Percentiles rank a stretch among this genome's conserved stretches.
Evolutionary conservation across 495 filamentous ascomycete species (phyloP).

Genomic region (Oleoguttula mirabilis): DNA sequence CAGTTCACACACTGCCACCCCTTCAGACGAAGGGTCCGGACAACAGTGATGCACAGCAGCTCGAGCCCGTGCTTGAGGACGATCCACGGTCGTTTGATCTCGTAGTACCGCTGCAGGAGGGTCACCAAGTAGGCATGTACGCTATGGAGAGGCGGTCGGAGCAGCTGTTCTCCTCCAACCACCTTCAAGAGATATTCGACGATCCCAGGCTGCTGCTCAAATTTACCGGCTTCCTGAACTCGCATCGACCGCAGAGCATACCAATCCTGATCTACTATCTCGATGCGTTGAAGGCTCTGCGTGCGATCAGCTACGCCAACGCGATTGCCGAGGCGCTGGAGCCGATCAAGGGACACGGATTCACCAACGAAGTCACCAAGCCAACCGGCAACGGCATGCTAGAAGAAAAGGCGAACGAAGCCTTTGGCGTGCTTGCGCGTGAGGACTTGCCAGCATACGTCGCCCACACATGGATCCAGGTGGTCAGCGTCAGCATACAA

Average conservation of each 20-base stretch:
- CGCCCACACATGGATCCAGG: slow-evolving; percentile 46
- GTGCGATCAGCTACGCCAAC: slow-evolving; percentile 61
- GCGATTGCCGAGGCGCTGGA: slow-evolving; percentile 44
- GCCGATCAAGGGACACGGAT: slow-evolving; percentile 34
- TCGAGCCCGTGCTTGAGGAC: slow-evolving; percentile 40
- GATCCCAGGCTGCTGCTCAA: slow-evolving; percentile 54
- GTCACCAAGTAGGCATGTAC: slow-evolving; percentile 23
- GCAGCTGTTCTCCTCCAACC: slow-evolving; percentile 51
- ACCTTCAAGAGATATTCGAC: slow-evolving; percentile 47
- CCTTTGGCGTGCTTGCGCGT: slow-evolving; percentile 46
- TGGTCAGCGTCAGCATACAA: slow-evolving; percentile 45
- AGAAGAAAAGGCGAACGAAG: slow-evolving; percentile 44
- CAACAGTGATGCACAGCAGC: slow-evolving; percentile 33
- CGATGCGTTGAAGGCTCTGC: slow-evolving; percentile 50
- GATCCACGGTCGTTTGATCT: slow-evolving; percentile 45
- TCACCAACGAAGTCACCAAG: slow-evolving; percentile 33
- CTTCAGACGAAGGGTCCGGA: slow-evolving; percentile 30
- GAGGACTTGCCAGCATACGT: slow-evolving; percentile 65
- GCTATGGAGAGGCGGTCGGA: slow-evolving; percentile 50
- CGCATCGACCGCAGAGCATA: slow-evolving; percentile 58
- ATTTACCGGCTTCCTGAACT: slow-evolving; percentile 56
- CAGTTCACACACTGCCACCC: slow-evolving; percentile 28
- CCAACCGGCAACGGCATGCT: slow-evolving; percentile 42
- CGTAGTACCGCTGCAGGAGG: slow-evolving; percentile 28
- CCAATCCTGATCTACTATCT: slow-evolving; percentile 56